Evolutionary conservation across 2,329 filamentous ascomycete genomes (phyloP).

Genomic region (Aspergillus niger): DNA sequence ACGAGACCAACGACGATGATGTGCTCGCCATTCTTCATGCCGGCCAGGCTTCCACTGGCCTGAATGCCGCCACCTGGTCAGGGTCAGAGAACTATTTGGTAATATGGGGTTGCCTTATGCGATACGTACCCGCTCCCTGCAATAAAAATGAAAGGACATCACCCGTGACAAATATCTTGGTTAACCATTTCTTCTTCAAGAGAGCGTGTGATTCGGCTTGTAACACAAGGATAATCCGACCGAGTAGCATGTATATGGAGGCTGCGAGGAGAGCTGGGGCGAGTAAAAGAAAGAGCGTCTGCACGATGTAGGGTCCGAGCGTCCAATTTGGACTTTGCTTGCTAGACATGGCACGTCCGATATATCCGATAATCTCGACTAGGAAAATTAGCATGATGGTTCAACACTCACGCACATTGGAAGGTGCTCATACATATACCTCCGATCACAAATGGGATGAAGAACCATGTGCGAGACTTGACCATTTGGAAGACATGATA

Average conservation of each 20-base stretch:
- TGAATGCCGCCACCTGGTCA: slow-evolving; percentile 22
- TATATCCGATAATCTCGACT: slow-evolving; percentile 2
- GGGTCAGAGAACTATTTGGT: neutral
- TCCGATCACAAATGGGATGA: neutral
- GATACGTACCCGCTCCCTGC: slow-evolving; percentile 28
- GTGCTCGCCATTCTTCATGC: slow-evolving; percentile 22
- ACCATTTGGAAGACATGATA: neutral
- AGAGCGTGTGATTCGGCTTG: slow-evolving; percentile 36
- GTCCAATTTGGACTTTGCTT: neutral
- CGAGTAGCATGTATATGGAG: slow-evolving; percentile 44
- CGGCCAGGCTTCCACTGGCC: slow-evolving; percentile 5
- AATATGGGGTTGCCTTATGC: neutral
- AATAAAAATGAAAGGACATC: slow-evolving; percentile 38
- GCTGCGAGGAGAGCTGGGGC: slow-evolving; percentile 38
- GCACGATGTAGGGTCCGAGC: neutral
- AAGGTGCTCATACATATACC: neutral
- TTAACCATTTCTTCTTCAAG: slow-evolving; percentile 39
- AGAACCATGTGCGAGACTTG: neutral
- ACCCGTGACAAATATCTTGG: slow-evolving; percentile 40
- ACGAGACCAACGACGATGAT: slow-evolving; percentile 59
- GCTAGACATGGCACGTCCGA: neutral
- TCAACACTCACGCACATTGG: too few relatives aligned
- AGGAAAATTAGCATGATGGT: neutral
- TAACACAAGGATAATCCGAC: slow-evolving; percentile 37
- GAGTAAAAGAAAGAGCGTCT: neutral